Base-by-base conservation (phyloP, 2,329 filamentous ascomycete genomes). In the Amauroascus niger region DNA sequence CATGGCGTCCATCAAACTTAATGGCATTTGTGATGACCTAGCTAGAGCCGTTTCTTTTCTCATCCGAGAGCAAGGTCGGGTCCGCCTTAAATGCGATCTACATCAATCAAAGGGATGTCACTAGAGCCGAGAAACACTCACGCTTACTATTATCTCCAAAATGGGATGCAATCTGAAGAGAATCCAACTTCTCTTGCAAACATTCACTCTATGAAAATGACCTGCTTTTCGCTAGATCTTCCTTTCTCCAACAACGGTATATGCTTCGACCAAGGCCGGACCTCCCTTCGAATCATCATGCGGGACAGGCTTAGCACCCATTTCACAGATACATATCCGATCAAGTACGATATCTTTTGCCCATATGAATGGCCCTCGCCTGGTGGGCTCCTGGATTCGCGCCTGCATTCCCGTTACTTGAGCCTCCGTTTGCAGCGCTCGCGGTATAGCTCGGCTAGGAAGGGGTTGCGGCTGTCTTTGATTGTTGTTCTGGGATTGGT, bases 321-420 rank as follows among this genome's bases (percentile, higher is more conserved):
- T 95, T 64, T 81, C 82, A 65, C 88, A 96, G 35, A 96, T 83
- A 47, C 84, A 82, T 39, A 96, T 70, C 55, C 75, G 79, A 54
- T 88, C 81, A n/a, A 95, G 65, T 14, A 74, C 71, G 22, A 91
- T 73, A 49, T 80, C 71, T 52, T 81, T 74, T 61, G 86, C 82
- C 88, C 89, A 96, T 0, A 82, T 67, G 59, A 82, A 82, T 0
- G 69, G 66, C 6, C 28, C 35, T 50, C 14, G 78, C 75, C n/a
- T 75, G 18, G 30, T 20, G 11, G 1, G 1, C 18, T 18, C 9
- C 43, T 39, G 28, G 13, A 4, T n/a, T 32, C 37, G 40, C 13
- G n/a, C 5, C 16, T 56, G 16, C 46, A 20, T 32, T 35, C 11
- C 26, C 9, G 26, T 30, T 30, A 5, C 26, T 46, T n/a, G 41